Evolutionary conservation across 1,284 basidiomycete genomes (phyloP), one percentile per base, ranked within the genome.

Genomic region (Entoloma clypeatum): DNA sequence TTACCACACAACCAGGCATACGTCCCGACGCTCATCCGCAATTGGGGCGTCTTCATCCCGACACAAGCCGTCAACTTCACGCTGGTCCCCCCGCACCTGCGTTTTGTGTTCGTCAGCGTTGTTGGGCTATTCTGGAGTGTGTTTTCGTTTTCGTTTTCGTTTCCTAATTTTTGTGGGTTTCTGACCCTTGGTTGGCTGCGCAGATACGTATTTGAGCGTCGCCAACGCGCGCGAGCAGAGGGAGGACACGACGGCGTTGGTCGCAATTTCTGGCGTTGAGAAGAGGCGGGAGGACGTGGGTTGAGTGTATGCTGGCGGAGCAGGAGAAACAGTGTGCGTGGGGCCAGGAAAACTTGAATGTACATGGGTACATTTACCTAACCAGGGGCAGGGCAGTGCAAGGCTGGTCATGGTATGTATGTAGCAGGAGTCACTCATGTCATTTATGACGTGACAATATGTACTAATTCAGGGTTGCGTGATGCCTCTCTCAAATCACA

Each of bases 41-140:
- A 86, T 61, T 89, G 86, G 83, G 71, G 65, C 9, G 86, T 91
- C 7, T 92, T 86, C 58, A 72, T 83, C 32, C 90, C 90, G 0
- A 79, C 87, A 0, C 89, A 92, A 58, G 60, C 87, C 41, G 65
- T 90, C 67, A 93, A 93, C 66, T 92, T 92, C 55, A 68, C 79
- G 9, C 17, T 92, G 36, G 75, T 92, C 0, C 91, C 90, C 0
- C 75, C 74, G 3, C 89, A 92, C 54, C 68, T 91, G 41, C 79
- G 89, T n/a, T 81, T 92, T 45, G 71, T 85, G 6, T 70, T 85
- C 14, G 75, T 91, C 19, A 79, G 89, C 55, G 74, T 84, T 10
- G 87, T 93, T 39, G 85, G 82, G 45, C 69, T 93, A 39, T 87
- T 90, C 65, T 92, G 89, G 91, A 92, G 85, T 88, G 55, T 38